Evolutionary conservation across 1,139 yeast genomes (phyloP).

Genomic region (Candida pseudoviswanathii): DNA sequence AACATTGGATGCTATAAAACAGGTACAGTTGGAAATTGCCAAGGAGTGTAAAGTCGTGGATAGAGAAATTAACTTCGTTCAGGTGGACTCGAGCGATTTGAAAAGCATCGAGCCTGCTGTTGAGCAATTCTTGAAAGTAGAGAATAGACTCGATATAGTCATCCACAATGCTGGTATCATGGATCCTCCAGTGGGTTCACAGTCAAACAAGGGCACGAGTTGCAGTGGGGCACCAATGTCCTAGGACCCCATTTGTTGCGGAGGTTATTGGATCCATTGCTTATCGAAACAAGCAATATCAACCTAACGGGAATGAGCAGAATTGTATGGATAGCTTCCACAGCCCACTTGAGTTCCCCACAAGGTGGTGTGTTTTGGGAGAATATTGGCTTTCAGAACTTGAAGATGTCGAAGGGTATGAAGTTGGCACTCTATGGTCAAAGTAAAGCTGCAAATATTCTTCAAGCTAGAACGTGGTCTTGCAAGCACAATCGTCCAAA

Average conservation of each 20-base stretch:
- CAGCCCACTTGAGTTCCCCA: slow-evolving; percentile 38
- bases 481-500: slow-evolving; percentile 37
- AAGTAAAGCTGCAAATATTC: slow-evolving; percentile 48
- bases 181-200: slow-evolving; percentile 38
- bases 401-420: slow-evolving; percentile 5
- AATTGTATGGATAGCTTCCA: slow-evolving; percentile 51
- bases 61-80: slow-evolving; percentile 21
- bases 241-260: slow-evolving; percentile 53
- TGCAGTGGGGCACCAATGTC: slow-evolving; percentile 46
- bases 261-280: slow-evolving; percentile 42
- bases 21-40: slow-evolving; percentile 23
- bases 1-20: slow-evolving; percentile 28
- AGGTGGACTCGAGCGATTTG: slow-evolving; percentile 48
- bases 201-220: slow-evolving; percentile 16
- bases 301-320: slow-evolving; percentile 25
- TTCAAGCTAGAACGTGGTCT: slow-evolving; percentile 47
- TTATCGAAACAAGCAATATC: slow-evolving; percentile 32
- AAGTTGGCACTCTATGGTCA: slow-evolving; percentile 37
- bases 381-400: slow-evolving; percentile 26
- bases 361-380: slow-evolving; percentile 45
- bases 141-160: slow-evolving; percentile 38
- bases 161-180: slow-evolving; percentile 56
- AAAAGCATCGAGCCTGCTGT: slow-evolving; percentile 44
- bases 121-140: slow-evolving; percentile 25
- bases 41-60: slow-evolving; percentile 15